Evolutionary conservation across 1,284 basidiomycete species (phyloP).

Genomic region (Megacollybia platyphylla): DNA sequence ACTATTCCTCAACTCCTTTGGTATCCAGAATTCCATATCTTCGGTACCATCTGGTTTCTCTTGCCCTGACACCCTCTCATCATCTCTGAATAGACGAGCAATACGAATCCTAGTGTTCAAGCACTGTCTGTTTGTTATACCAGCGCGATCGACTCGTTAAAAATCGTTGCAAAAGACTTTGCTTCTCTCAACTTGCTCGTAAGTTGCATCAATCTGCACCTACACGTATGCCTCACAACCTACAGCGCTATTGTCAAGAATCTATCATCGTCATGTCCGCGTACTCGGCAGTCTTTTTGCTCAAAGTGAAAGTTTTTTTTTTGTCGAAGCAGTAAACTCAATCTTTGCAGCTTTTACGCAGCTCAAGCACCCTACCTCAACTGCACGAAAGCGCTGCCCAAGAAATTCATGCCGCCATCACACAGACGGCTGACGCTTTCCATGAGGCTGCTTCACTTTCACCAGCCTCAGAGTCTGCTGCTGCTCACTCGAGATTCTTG

Average conservation of each 20-base stretch:
- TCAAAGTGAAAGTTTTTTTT: slow-evolving; percentile 36
- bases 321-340: slow-evolving; percentile 6
- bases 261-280: slow-evolving; percentile 74
- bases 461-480: slow-evolving; percentile 45
- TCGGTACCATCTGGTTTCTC: slow-evolving; percentile 26
- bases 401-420: slow-evolving; percentile 52
- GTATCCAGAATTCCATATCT: slow-evolving; percentile 47
- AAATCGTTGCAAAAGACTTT: slow-evolving; percentile 62
- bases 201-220: slow-evolving; percentile 14
- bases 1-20: slow-evolving; percentile 73
- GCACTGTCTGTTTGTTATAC: slow-evolving; percentile 61
- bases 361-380: slow-evolving; percentile 37
- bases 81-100: slow-evolving; percentile 20
- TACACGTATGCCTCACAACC: slow-evolving; percentile 1
- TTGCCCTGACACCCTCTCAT: slow-evolving; percentile 1
- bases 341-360: slow-evolving; percentile 45
- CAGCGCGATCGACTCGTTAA: slow-evolving; percentile 55
- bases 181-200: slow-evolving; percentile 65
- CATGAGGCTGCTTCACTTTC: slow-evolving; percentile 50
- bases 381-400: slow-evolving; percentile 42
- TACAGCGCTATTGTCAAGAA: slow-evolving; percentile 70
- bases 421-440: slow-evolving; percentile 62
- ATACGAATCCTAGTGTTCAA: slow-evolving; percentile 45
- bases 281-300: slow-evolving; percentile 65
- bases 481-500: slow-evolving; percentile 66